Conservation (phyloP, 306 rosid species). For the Quercus wislizeni region DNA sequence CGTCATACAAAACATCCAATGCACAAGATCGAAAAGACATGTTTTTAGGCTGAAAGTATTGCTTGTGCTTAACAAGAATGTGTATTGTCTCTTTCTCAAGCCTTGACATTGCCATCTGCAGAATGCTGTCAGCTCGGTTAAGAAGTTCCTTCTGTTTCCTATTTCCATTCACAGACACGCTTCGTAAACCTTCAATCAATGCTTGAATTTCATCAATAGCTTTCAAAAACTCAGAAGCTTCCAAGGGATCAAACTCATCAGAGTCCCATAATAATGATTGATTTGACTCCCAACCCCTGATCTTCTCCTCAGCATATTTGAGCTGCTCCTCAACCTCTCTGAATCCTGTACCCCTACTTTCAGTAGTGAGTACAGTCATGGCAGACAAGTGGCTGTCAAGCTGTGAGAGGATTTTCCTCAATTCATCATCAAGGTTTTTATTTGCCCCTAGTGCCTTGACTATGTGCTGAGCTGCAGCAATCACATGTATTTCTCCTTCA, state of each 20-base stretch:
- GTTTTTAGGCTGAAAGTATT: conserved; percentile 43
- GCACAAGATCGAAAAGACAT: conserved; percentile 41
- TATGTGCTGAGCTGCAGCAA: conserved; percentile 61
- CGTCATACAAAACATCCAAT: conserved; percentile 30
- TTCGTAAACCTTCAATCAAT: conserved; percentile 37
- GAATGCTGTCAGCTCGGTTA: conserved; percentile 33
- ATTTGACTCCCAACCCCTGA: conserved; percentile 42
- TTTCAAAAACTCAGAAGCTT: conserved; percentile 40
- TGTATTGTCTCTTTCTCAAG: conserved; percentile 53
- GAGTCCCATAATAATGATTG: conserved; percentile 42
- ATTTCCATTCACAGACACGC: conserved; percentile 24
- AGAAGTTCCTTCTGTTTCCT: conserved; percentile 44
- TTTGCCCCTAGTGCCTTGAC: conserved; percentile 48
- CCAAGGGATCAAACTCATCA: conserved; percentile 36
- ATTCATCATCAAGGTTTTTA: conserved; percentile 33
- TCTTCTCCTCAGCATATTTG: conserved; percentile 35
- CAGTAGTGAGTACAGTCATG: conserved; percentile 32
- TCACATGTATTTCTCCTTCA: conserved; percentile 51
- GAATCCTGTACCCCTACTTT: conserved; percentile 17
- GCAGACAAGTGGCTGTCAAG: conserved; percentile 53
- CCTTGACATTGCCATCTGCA: conserved; percentile 58
- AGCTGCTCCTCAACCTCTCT: conserved; percentile 38
- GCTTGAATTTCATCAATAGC: conserved; percentile 41
- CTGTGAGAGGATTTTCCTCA: conserved; percentile 53
- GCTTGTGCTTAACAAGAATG: conserved; percentile 52